phyloP scores from a whole-genome alignment of 805 yeast genomes.

The Metschnikowia cubensis region DNA sequence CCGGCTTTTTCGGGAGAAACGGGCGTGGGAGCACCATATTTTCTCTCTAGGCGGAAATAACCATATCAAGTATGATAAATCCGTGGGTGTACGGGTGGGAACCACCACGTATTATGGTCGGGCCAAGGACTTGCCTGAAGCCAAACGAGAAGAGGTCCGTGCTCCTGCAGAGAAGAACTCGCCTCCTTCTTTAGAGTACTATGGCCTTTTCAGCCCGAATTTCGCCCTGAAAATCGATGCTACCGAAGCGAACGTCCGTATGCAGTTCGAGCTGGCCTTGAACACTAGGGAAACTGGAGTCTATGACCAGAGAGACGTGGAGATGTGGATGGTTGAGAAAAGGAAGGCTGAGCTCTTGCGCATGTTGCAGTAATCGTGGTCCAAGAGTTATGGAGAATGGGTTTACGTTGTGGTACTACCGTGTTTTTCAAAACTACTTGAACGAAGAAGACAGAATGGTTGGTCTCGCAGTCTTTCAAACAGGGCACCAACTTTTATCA shows the following conservation, averaged over 20 bases:
- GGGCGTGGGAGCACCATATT: conserved; percentile 77
- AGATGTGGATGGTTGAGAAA: conserved; percentile 42
- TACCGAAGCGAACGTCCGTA: conserved; percentile 7
- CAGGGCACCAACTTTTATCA: no score
- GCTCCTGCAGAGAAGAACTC: conserved; percentile 18
- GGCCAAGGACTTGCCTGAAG: conserved; percentile 73
- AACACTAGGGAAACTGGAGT: background rate
- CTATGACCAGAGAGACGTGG: conserved; percentile 34
- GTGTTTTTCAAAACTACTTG: no score
- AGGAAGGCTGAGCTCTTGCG: conserved; percentile 41
- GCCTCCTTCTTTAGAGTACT: conserved; percentile 32
- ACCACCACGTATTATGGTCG: conserved; percentile 80
- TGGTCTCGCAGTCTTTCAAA: no score
- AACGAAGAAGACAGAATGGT: no score
- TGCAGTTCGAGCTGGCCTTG: conserved; percentile 14
- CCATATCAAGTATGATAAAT: conserved; percentile 36
- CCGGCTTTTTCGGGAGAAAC: conserved; percentile 58
- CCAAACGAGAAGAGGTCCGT: conserved; percentile 18
- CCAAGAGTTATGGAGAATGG: background rate
- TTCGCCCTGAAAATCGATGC: conserved; percentile 1
- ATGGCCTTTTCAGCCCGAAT: conserved; percentile 34
- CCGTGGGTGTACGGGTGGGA: conserved; percentile 28
- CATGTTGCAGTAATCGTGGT: conserved; percentile 16
- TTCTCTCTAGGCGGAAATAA: conserved; percentile 71
- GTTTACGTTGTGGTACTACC: no score